phyloP scores from a whole-genome alignment of 202 grass and related monocot genomes.

The Eragrostis tef region DNA sequence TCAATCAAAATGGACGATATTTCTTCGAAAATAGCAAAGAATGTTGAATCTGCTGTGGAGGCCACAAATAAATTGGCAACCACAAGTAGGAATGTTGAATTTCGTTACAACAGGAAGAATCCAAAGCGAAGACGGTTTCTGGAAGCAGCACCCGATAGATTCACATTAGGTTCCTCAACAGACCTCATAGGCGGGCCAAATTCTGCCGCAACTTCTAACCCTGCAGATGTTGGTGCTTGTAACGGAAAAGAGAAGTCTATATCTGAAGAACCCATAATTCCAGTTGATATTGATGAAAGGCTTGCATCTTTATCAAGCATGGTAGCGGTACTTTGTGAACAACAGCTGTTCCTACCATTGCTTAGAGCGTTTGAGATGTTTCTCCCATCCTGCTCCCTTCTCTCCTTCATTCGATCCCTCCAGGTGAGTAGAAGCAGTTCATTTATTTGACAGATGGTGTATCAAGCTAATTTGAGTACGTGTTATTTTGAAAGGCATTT shows the following conservation, averaged over 20 bases:
- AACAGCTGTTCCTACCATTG: conserved; percentile 89
- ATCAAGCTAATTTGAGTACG: conserved; percentile 44
- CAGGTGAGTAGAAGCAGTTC: conserved; percentile 60
- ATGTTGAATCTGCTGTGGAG: conserved; percentile 82
- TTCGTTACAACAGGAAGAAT: conserved; percentile 83
- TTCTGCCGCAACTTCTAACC: conserved; percentile 44
- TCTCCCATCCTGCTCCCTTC: conserved; percentile 88
- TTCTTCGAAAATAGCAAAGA: conserved; percentile 69
- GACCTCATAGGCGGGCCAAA: conserved; percentile 44
- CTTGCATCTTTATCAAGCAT: conserved; percentile 81
- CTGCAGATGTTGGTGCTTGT: conserved; percentile 39
- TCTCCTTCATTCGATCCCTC: conserved; percentile 83
- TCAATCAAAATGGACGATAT: conserved; percentile 72
- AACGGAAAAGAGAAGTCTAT: conserved; percentile 47
- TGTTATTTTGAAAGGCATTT: conserved; percentile 74
- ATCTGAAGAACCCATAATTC: conserved; percentile 49
- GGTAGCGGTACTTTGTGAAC: conserved; percentile 88
- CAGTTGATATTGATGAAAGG: conserved; percentile 69
- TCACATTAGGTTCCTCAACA: conserved; percentile 35
- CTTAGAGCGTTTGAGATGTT: conserved; percentile 96
- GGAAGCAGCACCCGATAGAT: conserved; percentile 52
- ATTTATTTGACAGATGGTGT: conserved; percentile 17
- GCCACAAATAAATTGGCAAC: conserved; percentile 78
- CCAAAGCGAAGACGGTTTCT: conserved; percentile 77
- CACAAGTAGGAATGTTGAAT: conserved; percentile 61